Percentiles rank a stretch among this genome's conserved stretches.
phyloP scores from a whole-genome alignment of 192 early-diverging fungal species.

The Diversispora eburnea region DNA sequence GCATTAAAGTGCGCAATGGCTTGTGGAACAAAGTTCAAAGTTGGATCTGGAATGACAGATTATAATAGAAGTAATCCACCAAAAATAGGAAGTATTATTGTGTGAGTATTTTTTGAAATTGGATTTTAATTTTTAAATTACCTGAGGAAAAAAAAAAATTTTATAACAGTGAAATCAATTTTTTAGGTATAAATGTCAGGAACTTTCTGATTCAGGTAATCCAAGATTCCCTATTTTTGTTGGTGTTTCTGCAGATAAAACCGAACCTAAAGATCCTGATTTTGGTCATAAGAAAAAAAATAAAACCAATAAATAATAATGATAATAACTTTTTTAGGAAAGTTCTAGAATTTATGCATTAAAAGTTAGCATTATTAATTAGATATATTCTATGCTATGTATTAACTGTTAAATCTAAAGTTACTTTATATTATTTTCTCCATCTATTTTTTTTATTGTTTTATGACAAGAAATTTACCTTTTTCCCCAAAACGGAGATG shows the following conservation, averaged over 20 bases:
- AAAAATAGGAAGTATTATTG: slow-evolving; percentile 41
- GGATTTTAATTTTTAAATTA: background rate
- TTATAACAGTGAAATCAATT: background rate
- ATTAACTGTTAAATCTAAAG: too few species aligned
- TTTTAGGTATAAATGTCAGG: slow-evolving; percentile 44
- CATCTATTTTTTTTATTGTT: too few species aligned
- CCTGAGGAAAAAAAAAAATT: background rate
- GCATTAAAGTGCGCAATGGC: slow-evolving; percentile 59
- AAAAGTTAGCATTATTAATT: too few species aligned
- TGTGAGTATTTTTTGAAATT: background rate
- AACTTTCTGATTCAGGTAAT: slow-evolving; percentile 38
- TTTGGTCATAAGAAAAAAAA: background rate
- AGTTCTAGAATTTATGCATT: too few species aligned
- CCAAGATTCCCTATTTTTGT: slow-evolving; percentile 48
- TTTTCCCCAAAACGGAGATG: too few species aligned
- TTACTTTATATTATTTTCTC: too few species aligned
- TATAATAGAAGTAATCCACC: slow-evolving; percentile 56
- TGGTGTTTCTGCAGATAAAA: slow-evolving; percentile 37
- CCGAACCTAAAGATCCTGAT: background rate
- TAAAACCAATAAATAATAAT: background rate
- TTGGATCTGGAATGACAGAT: slow-evolving; percentile 67
- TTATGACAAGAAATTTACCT: too few species aligned
- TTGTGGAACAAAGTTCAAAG: slow-evolving; percentile 58
- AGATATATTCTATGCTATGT: too few species aligned
- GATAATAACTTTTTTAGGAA: too few species aligned